phyloP scores from a whole-genome alignment of 805 yeast species.

The Komagataella pseudopastoris region DNA sequence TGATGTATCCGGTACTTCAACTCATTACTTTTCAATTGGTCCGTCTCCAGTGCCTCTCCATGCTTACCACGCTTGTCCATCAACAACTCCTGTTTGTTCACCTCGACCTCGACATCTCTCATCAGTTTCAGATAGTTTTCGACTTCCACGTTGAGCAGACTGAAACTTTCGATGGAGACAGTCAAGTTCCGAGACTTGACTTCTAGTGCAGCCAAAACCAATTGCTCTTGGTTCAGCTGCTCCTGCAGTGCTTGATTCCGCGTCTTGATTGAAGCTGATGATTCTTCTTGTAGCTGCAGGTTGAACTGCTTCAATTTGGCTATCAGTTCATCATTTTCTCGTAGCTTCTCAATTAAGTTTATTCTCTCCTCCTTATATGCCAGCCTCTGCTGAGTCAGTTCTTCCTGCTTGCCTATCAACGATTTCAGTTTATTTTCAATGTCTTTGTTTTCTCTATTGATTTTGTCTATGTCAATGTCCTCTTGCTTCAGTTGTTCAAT shows the following conservation, averaged over 20 bases:
- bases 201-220: slow-evolving; percentile 27
- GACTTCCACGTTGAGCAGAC: slow-evolving; percentile 33
- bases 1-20: slow-evolving; percentile 29
- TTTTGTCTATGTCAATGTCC: slow-evolving; percentile 1
- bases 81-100: slow-evolving; percentile 26
- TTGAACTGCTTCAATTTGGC: slow-evolving; percentile 43
- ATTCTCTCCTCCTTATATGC: slow-evolving; percentile 51
- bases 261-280: slow-evolving; percentile 40
- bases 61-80: slow-evolving; percentile 21
- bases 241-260: slow-evolving; percentile 34
- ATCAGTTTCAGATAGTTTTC: slow-evolving; percentile 25
- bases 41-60: slow-evolving; percentile 26
- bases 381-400: slow-evolving; percentile 44
- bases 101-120: slow-evolving; percentile 36
- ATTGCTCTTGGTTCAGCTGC: slow-evolving; percentile 27
- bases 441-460: slow-evolving; percentile 7
- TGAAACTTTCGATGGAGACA: slow-evolving; percentile 44
- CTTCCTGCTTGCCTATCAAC: slow-evolving; percentile 50
- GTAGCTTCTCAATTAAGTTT: slow-evolving; percentile 42
- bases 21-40: slow-evolving; percentile 23
- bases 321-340: slow-evolving; percentile 43
- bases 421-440: slow-evolving; percentile 50
- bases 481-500: slow-evolving; percentile 5
- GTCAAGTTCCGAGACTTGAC: slow-evolving; percentile 33
- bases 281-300: slow-evolving; percentile 45